These are phyloP conservation scores for Aspergillus nanangensis DNA, from an alignment of 495 filamentous ascomycete species.

Conservation along the genomic window DNA sequence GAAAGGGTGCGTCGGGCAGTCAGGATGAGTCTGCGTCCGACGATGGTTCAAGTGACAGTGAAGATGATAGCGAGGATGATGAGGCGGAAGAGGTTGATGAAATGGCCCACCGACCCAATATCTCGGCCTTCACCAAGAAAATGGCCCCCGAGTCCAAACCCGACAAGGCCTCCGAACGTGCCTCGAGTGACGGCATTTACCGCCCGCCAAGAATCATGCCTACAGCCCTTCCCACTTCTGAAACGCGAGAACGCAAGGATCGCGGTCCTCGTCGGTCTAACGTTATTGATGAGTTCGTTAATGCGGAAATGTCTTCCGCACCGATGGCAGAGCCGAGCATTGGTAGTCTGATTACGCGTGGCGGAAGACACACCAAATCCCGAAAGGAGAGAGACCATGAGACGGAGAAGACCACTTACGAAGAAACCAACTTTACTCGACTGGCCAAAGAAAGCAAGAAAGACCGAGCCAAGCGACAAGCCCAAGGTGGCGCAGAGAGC, in stretches of 20 bases:
- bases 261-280: conserved; percentile 55
- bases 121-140: conserved; percentile 50
- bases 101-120: conserved; percentile 65
- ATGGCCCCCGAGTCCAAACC: conserved; percentile 21
- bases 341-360: conserved; percentile 70
- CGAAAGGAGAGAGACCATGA: conserved; percentile 65
- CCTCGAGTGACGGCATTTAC: conserved; percentile 61
- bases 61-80: conserved; percentile 33
- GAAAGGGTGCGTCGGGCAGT: conserved; percentile 20
- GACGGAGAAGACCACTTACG: conserved; percentile 68
- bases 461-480: conserved; percentile 50
- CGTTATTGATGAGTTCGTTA: conserved; percentile 82
- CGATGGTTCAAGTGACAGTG: conserved; percentile 31
- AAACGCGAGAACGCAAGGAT: conserved; percentile 52
- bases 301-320: conserved; percentile 69
- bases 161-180: conserved; percentile 18
- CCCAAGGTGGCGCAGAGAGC: conserved; percentile 45
- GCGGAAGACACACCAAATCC: conserved; percentile 70
- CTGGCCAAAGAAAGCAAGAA: conserved; percentile 80
- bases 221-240: conserved; percentile 56
- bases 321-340: conserved; percentile 78
- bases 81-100: conserved; percentile 53
- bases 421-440: conserved; percentile 82
- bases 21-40: conserved; percentile 24
- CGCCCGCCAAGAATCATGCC: conserved; percentile 80